phyloP scores from a whole-genome alignment of 176 grass and related monocot species.

The Coix lacrymajobi region DNA sequence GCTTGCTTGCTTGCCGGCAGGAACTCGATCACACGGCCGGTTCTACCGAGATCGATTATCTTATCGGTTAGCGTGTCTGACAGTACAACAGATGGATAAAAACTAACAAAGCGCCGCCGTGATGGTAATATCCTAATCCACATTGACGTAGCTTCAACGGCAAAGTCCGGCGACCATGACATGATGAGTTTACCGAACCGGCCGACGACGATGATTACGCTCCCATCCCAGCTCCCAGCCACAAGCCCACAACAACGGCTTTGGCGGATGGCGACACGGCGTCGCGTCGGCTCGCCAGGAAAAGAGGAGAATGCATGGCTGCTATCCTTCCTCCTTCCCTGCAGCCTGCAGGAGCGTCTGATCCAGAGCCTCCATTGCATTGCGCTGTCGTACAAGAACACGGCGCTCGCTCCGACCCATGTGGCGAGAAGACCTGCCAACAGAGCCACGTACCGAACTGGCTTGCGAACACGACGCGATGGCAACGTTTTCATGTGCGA shows the following conservation, averaged over 20 bases:
- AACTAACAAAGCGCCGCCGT: not conserved
- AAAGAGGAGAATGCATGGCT: too few species aligned
- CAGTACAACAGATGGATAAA: too few species aligned
- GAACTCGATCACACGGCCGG: not conserved
- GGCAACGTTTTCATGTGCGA: not conserved
- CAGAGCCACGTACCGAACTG: not conserved
- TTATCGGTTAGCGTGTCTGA: not conserved
- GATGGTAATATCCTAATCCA: not conserved
- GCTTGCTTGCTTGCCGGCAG: too few species aligned
- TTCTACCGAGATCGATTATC: not conserved
- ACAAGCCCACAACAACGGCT: too few species aligned
- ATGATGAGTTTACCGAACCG: slow-evolving; percentile 3
- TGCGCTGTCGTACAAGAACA: not conserved
- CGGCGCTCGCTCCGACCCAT: too few species aligned
- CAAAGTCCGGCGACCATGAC: not conserved
- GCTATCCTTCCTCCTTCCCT: too few species aligned
- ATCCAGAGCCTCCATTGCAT: not conserved
- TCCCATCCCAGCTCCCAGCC: not conserved
- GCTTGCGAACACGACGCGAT: not conserved
- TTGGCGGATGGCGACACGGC: not conserved
- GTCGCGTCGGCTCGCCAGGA: too few species aligned
- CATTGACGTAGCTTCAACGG: slow-evolving; percentile 34
- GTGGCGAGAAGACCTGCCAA: not conserved
- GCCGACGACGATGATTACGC: not conserved
- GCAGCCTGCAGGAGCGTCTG: too few species aligned